A percentile compares a stretch with the other conserved stretches of the same genome.
These are phyloP conservation scores for Termitomyces sp. DNA, from an alignment of 768 basidiomycete species.

Conservation along the genomic window DNA sequence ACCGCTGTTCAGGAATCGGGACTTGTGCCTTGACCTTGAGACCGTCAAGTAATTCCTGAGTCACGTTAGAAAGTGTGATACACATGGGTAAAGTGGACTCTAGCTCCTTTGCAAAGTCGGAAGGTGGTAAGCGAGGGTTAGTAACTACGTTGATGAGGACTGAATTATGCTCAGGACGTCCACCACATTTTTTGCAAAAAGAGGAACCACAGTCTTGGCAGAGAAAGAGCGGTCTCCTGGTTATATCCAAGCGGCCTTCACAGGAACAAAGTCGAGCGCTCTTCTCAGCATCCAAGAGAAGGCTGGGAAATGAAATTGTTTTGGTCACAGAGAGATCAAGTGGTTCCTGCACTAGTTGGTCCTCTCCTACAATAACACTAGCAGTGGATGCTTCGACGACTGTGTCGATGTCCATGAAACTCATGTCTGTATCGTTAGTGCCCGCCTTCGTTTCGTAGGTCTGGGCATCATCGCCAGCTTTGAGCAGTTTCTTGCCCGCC, in stretches of 20 bases:
- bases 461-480: slow-evolving; percentile 54
- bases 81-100: slow-evolving; percentile 88
- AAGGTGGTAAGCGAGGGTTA: slow-evolving; percentile 62
- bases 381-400: slow-evolving; percentile 18
- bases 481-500: slow-evolving; percentile 59
- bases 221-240: slow-evolving; percentile 54
- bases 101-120: slow-evolving; percentile 67
- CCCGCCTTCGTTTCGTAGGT: slow-evolving; percentile 65
- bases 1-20: slow-evolving; percentile 47
- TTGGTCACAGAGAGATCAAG: slow-evolving; percentile 63
- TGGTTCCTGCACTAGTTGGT: slow-evolving; percentile 53
- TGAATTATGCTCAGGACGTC: slow-evolving; percentile 85
- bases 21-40: slow-evolving; percentile 35
- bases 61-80: slow-evolving; percentile 50
- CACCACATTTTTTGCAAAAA: slow-evolving; percentile 82
- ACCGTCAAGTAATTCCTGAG: slow-evolving; percentile 42
- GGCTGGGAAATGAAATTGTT: slow-evolving; percentile 37
- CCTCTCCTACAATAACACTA: slow-evolving; percentile 66
- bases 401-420: slow-evolving; percentile 47
- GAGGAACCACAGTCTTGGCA: slow-evolving; percentile 76
- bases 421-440: slow-evolving; percentile 21
- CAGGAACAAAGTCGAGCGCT: slow-evolving; percentile 85
- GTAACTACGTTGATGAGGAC: slow-evolving; percentile 42
- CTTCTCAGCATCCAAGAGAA: slow-evolving; percentile 59
- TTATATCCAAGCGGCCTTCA: slow-evolving; percentile 81